Percentiles rank a stretch among this genome's conserved stretches.
These are phyloP conservation scores for Tieghemostelium lacteum DNA, from an alignment of 78 protist species.

Conservation along the genomic window DNA sequence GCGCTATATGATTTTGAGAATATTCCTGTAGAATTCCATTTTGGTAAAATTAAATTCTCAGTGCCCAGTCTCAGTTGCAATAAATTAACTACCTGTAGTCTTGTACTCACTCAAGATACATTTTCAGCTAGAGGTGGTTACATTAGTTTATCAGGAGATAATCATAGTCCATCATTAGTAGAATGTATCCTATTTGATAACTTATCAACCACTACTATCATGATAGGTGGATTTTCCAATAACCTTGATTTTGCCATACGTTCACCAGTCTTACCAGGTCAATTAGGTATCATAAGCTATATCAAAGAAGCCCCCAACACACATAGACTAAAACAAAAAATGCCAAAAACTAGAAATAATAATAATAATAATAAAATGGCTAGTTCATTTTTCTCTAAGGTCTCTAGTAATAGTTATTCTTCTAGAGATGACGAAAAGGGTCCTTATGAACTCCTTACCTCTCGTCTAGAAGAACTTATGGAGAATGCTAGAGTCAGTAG, in stretches of 20 bases:
- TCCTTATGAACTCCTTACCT: neutral
- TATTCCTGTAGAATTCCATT: neutral
- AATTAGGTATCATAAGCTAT: neutral
- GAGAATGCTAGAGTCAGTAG: neutral
- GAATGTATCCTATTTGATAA: neutral
- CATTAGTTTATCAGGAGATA: neutral
- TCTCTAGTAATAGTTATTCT: neutral
- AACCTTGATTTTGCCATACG: neutral
- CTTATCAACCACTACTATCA: neutral
- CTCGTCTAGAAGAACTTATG: neutral
- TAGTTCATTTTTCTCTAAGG: neutral
- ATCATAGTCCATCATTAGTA: neutral
- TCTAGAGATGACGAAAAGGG: neutral
- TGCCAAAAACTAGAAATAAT: neutral
- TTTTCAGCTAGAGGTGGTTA: neutral
- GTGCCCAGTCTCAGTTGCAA: neutral
- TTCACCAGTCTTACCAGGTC: neutral
- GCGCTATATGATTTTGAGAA: neutral
- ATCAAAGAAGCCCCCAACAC: neutral
- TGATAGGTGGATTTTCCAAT: neutral
- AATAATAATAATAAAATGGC: neutral
- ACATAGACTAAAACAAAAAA: neutral
- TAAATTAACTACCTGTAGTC: neutral
- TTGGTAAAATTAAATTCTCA: neutral
- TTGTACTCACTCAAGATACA: neutral